Base-by-base conservation (phyloP, 352 stramenopile genomes). In the Globisporangium rhizosaccharum region DNA sequence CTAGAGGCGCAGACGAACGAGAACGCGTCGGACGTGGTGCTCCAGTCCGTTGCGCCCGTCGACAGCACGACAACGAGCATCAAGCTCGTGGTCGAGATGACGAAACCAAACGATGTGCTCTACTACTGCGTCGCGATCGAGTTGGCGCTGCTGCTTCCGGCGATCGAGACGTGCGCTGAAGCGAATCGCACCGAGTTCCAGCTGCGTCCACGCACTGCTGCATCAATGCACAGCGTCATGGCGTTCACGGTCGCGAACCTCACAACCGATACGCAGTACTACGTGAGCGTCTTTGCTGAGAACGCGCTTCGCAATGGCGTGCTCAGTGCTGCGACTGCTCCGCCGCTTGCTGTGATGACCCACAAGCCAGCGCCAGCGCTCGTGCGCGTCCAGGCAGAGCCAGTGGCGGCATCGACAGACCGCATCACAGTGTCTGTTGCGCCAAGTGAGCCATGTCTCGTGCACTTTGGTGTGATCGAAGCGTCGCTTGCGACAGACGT, bases 1-100 rank as follows among this genome's bases (percentile, higher is more conserved):
- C 33, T 90, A 1, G 82, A 92, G 39, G 68, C 66, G 11, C 33
- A 62, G 3, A 91, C 82, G 2, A 85, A 94, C 50, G 73, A 87
- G 48, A 83, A 86, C 14, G 85, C 85, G 0, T 89, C 80, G 2
- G 62, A 79, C 7, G 68, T 91, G 7, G 53, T 56, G 17, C n/a
- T 90, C 0, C 30, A 56, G 14, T 60, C 60, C 1, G 63, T 56
- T 0, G 60, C 47, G 8, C 76, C 84, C 2, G 60, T 74, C 14
- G 42, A 57, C 37, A 79, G 80, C 5, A 82, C 69, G 25, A 67
- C 63, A 0, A 68, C 73, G 12, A 70, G 67, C 33, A 54, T 91
- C 10, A 47, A 81, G 33, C 49, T 89, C 1, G 48, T 67, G 6
- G 53, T 85, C 8, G 64, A 61, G n/a, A 87, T 88, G 79, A 71